phyloP scores from a whole-genome alignment of 75 land plant genomes.

The Chamaecyparis obtusa region DNA sequence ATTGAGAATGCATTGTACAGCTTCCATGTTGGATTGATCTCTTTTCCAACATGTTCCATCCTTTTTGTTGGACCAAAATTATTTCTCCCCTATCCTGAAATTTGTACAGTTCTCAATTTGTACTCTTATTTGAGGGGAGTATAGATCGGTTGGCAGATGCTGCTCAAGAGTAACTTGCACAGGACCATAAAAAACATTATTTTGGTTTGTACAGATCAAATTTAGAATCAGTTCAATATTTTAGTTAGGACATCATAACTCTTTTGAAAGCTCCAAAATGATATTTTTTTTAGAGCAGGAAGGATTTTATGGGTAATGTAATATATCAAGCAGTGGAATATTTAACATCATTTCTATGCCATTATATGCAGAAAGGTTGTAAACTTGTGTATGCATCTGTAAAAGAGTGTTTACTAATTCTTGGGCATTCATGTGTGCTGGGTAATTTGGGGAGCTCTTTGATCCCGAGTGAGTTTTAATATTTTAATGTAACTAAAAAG shows the following conservation, averaged over 20 bases:
- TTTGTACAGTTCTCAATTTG: slow-evolving; percentile 5
- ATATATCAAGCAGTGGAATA: not conserved
- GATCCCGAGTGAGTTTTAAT: not conserved
- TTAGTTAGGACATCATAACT: not conserved
- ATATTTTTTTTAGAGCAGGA: not conserved
- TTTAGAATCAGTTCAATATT: not conserved
- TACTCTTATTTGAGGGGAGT: not conserved
- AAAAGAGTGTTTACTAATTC: not conserved
- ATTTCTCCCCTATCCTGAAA: slow-evolving; percentile 2
- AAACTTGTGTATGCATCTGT: not conserved
- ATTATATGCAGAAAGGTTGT: not conserved
- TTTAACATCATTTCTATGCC: not conserved
- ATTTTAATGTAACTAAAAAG: not conserved
- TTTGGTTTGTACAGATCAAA: not conserved
- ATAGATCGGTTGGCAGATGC: not conserved
- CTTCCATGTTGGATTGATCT: not conserved
- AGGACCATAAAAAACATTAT: not conserved
- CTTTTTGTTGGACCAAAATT: not conserved
- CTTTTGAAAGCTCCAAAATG: not conserved
- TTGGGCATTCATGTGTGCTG: not conserved
- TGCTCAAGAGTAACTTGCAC: slow-evolving; percentile 4
- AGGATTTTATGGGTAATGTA: not conserved
- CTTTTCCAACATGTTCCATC: not conserved
- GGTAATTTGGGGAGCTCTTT: not conserved
- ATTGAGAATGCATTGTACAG: slow-evolving; percentile 13